These are phyloP conservation scores for Acarospora socialis DNA, from an alignment of 2,329 filamentous ascomycete species.

Conservation along the genomic window DNA sequence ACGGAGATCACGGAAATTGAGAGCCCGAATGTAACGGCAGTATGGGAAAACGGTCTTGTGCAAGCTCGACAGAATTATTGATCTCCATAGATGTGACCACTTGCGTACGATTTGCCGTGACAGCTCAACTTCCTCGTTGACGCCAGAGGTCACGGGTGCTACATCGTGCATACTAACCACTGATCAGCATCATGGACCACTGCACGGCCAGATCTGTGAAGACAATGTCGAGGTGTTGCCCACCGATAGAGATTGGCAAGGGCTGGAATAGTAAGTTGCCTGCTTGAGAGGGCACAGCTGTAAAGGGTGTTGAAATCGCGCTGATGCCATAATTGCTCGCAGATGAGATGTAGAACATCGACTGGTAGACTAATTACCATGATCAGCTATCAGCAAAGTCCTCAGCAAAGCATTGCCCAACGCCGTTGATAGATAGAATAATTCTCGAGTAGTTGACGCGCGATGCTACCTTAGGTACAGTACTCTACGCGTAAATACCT, in stretches of 20 bases:
- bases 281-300: slow-evolving; percentile 41
- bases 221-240: slow-evolving; percentile 10
- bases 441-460: too few relatives aligned
- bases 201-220: slow-evolving; percentile 6
- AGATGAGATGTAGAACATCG: slow-evolving; percentile 48
- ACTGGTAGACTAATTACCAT: slow-evolving; percentile 29
- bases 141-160: slow-evolving; percentile 30
- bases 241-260: slow-evolving; percentile 51
- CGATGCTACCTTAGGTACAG: too few relatives aligned
- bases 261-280: slow-evolving; percentile 42
- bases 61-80: slow-evolving; percentile 51
- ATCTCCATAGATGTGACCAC: slow-evolving; percentile 53
- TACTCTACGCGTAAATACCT: too few relatives aligned
- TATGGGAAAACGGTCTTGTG: slow-evolving; percentile 53
- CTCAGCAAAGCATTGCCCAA: too few relatives aligned
- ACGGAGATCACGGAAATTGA: slow-evolving; percentile 49
- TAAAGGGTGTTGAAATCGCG: slow-evolving; percentile 48
- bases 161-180: slow-evolving; percentile 37
- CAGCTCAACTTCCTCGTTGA: slow-evolving; percentile 30
- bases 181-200: slow-evolving; percentile 14
- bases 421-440: too few relatives aligned
- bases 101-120: slow-evolving; percentile 33
- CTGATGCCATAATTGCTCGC: slow-evolving; percentile 41
- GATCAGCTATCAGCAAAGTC: too few relatives aligned
- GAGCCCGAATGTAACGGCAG: slow-evolving; percentile 48